Base-by-base conservation (phyloP, 23 red algal genomes). In the Cyanidioschyzon merolae region DNA sequence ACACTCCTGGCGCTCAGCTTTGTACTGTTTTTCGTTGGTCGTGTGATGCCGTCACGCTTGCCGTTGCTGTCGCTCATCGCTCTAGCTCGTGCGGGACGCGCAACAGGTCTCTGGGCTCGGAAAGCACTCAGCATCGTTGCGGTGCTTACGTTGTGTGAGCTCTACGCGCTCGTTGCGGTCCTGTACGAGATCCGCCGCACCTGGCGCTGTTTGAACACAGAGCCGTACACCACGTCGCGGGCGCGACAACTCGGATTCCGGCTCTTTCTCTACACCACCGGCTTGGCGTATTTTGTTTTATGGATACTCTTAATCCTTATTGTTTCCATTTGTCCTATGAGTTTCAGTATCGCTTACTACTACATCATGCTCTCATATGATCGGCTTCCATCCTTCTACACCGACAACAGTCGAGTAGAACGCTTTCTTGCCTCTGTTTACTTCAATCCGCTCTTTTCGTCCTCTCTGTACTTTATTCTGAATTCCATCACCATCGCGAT, bases 211-310 rank as follows among this genome's bases (percentile, higher is more conserved):
- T 35, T 71, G n/a, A 32, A 32, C 63, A 25, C 2, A 32, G 63
- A 71, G 63, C 7, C 3, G 7, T 71, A 71, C 63, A 7, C 32
- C 7, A 71, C 29, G 12, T 32, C n/a, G 2, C 63, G 63, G 16
- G 2, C n/a, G 3, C 63, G 63, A 71, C 63, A 71, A 27, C 63
- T 71, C 29, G 63, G 63, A 25, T 71, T 71, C 63, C 63, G 63
- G 12, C 21, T 71, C 12, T 71, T 71, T 27, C 63, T 71, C n/a
- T 71, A 71, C 30, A 35, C 32, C 2, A 71, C 32, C n/a, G 29
- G 3, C 7, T 3, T 71, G 12, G 32, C n/a, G 7, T 25, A 32
- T 25, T 7, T 71, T 25, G 12, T 32, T 7, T 25, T 71, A 25
- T 32, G n/a, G 63, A 27, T 71, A 27, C 7, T 32, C 29, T 15